Percentiles rank a stretch among this genome's conserved stretches.
These are phyloP conservation scores for Acacia confusa DNA, from an alignment of 306 rosid genomes.

Conservation along the genomic window DNA sequence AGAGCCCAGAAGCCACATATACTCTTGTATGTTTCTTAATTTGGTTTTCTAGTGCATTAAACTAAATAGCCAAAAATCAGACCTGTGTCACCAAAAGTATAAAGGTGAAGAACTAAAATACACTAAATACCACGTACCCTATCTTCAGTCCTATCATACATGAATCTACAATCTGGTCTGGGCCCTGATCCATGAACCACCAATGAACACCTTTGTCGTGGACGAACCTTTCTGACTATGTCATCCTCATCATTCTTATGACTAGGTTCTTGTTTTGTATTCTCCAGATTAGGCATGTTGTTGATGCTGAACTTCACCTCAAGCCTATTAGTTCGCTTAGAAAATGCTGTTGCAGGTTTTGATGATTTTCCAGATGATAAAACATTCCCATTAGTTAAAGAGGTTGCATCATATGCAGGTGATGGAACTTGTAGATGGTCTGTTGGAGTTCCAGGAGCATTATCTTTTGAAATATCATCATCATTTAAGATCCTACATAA, in stretches of 20 bases:
- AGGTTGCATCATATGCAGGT: conserved; percentile 52
- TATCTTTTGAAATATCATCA: conserved; percentile 47
- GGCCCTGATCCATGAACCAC: conserved; percentile 66
- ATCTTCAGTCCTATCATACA: conserved; percentile 77
- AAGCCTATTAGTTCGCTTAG: conserved; percentile 66
- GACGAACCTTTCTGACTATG: conserved; percentile 62
- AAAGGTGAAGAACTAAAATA: conserved; percentile 21
- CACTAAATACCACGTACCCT: conserved; percentile 54
- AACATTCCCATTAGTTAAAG: conserved; percentile 52
- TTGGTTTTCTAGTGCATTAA: conserved; percentile 76
- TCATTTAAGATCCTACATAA: conserved; percentile 64
- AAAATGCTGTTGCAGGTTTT: conserved; percentile 69
- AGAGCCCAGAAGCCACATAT: conserved; percentile 63
- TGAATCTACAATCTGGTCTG: conserved; percentile 73
- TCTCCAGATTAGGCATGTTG: conserved; percentile 45
- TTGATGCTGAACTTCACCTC: conserved; percentile 61
- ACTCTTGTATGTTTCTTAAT: conserved; percentile 63
- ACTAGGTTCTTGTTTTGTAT: conserved; percentile 39
- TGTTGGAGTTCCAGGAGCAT: conserved; percentile 62
- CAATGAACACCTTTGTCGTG: conserved; percentile 70
- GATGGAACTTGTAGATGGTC: conserved; percentile 40
- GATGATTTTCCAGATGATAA: conserved; percentile 66
- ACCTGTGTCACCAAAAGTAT: conserved; percentile 30
- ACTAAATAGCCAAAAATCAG: conserved; percentile 51
- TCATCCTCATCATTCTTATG: conserved; percentile 57